Percentiles rank a stretch among this genome's conserved stretches.
Conservation (phyloP, 2,329 filamentous ascomycete genomes). For the Endocalyx cinctus region DNA sequence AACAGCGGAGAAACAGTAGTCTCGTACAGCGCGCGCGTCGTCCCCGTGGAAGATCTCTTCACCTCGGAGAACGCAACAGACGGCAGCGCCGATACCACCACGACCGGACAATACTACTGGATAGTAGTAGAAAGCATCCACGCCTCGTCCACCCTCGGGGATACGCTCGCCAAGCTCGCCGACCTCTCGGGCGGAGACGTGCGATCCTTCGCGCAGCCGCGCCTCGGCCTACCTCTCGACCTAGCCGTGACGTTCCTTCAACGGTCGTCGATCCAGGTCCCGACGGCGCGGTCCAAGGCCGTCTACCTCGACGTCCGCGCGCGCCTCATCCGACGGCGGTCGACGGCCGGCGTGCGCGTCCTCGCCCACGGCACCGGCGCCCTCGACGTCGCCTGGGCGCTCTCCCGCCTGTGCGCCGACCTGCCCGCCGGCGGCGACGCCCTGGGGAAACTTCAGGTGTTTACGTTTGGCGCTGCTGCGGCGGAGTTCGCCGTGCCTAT, state of each 20-base stretch:
- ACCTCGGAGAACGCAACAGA: conserved; percentile 1
- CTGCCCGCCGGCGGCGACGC: conserved; percentile 29
- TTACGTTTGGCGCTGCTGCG: conserved; percentile 38
- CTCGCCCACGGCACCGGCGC: conserved; percentile 36
- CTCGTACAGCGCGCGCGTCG: neutral
- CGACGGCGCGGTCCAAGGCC: conserved; percentile 22
- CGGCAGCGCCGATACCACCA: neutral
- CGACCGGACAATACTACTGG: too few species aligned
- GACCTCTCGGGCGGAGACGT: conserved; percentile 36
- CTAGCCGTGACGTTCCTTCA: conserved; percentile 33
- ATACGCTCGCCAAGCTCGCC: conserved; percentile 21
- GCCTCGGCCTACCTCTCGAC: conserved; percentile 51
- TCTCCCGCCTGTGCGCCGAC: conserved; percentile 34
- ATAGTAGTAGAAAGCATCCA: too few species aligned
- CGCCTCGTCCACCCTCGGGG: conserved; percentile 15
- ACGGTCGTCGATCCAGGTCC: conserved; percentile 26
- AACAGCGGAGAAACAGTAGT: too few species aligned
- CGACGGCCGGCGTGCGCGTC: conserved; percentile 30
- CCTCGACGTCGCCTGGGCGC: conserved; percentile 29
- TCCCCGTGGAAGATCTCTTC: conserved; percentile 1
- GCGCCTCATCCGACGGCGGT: conserved; percentile 28
- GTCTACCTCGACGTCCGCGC: conserved; percentile 33
- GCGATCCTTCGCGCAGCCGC: conserved; percentile 44
- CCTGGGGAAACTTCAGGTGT: conserved; percentile 36
- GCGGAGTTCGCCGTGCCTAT: conserved; percentile 33